Evolutionary conservation across 2,329 filamentous ascomycete species (phyloP), one percentile per base, ranked within the genome.

Genomic region (Diaporthe sp.): DNA sequence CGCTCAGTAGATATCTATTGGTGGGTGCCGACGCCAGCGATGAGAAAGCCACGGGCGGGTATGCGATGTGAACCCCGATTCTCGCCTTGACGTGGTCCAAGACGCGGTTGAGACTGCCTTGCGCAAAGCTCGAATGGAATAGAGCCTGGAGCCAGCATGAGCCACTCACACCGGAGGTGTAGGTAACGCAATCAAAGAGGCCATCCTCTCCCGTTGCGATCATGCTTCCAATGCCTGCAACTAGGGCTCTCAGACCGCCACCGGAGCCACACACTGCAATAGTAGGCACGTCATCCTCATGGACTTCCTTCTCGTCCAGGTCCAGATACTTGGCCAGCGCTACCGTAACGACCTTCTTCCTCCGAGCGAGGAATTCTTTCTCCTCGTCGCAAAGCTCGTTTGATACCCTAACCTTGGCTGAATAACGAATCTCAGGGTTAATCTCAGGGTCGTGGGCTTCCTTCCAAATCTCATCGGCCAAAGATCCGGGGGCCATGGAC

Each of bases 211-310:
- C 91, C 0, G 95, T 90, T 4, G 95, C 96, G 13, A 97, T 87
- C 75, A 97, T 92, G 0, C 96, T 98, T 0, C 96, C 96, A 0
- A 95, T 92, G 4, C 96, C 96, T 2, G 97, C 96, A 25, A 98
- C 94, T 50, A 99, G 89, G 1, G 97, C 97, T 68, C 97, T 89
- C 61, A 99, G 84, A 0, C 97, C 97, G 73, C 97, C 97, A 13
- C 97, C 97, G 2, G 96, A 98, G 12, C 96, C 96, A 79, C 96
- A 98, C 86, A 98, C 93, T 51, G 96, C 96, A 81, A 99, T 98
- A 3, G 92, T 92, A 0, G 97, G 97, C 9, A 98, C 92, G 84
- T 99, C 97, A 61, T 98, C 95, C 0, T 95, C 94, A 79, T 98
- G 91, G n/a, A 99, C 91, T 3, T 96, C 93, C 19, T 90, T 87